phyloP scores from a whole-genome alignment of 805 yeast species.

The Clavispora santaluciae region DNA sequence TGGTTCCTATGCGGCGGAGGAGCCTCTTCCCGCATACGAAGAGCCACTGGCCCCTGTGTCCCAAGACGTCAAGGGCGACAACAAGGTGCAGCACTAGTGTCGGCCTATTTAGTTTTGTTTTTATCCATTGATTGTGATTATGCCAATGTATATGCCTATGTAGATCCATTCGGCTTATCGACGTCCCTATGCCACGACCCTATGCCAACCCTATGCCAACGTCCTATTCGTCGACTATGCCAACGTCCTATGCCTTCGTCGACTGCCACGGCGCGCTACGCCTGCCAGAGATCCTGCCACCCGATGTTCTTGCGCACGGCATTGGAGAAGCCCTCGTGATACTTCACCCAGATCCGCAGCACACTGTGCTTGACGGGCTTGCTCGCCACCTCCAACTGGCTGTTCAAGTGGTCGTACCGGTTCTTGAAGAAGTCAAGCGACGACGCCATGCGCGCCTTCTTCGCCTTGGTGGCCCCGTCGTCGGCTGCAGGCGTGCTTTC shows the following conservation, averaged over 20 bases:
- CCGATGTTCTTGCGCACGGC: conserved; percentile 82
- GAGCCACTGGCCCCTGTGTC: conserved; percentile 14
- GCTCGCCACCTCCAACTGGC: conserved; percentile 19
- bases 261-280: not conserved
- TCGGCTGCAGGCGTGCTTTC: not conserved
- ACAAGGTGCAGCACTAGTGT: conserved; percentile 26
- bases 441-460: conserved; percentile 19
- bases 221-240: no score
- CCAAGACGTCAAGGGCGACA: conserved; percentile 18
- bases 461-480: conserved; percentile 9
- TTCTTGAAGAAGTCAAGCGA: conserved; percentile 38
- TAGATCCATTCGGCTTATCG: no score
- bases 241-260: no score
- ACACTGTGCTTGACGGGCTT: conserved; percentile 31
- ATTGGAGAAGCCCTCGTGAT: conserved; percentile 85
- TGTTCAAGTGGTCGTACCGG: conserved; percentile 30
- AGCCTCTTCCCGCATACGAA: conserved; percentile 21
- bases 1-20: not conserved
- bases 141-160: not conserved
- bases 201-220: no score
- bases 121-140: not conserved
- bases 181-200: no score
- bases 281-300: conserved; percentile 67
- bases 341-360: conserved; percentile 70
- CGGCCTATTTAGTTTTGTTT: no score